phyloP scores from a whole-genome alignment of 2,329 filamentous ascomycete genomes.

The Orbilia ellipsospora region DNA sequence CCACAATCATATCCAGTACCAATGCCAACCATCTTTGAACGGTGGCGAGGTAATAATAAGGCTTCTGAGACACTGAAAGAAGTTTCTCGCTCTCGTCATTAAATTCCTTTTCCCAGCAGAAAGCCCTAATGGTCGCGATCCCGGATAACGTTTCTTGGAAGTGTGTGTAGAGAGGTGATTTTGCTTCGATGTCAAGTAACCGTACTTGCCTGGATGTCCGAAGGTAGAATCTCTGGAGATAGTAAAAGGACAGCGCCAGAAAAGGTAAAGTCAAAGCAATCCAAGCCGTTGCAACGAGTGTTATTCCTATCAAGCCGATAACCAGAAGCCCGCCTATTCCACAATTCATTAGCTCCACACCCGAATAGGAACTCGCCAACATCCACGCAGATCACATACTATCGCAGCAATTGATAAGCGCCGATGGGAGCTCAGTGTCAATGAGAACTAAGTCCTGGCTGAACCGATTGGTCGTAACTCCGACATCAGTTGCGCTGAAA shows the following conservation, averaged over 20 bases:
- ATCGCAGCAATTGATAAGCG: constrained; percentile 37
- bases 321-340: constrained; percentile 24
- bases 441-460: constrained; percentile 61
- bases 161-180: constrained; percentile 63
- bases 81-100: constrained; percentile 56
- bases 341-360: not conserved
- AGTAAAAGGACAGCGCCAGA: constrained; percentile 58
- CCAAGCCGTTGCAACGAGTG: constrained; percentile 50
- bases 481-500: constrained; percentile 61
- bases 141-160: constrained; percentile 60
- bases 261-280: constrained; percentile 59
- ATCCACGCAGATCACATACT: constrained; percentile 12
- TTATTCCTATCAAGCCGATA: constrained; percentile 28
- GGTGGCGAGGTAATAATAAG: constrained; percentile 61
- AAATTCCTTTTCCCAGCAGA: constrained; percentile 46
- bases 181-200: constrained; percentile 64
- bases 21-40: constrained; percentile 63
- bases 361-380: not conserved
- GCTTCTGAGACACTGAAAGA: constrained; percentile 61
- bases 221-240: constrained; percentile 63
- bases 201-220: constrained; percentile 65
- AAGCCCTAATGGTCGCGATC: constrained; percentile 57
- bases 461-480: constrained; percentile 62
- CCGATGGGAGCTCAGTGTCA: constrained; percentile 62
- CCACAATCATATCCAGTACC: constrained; percentile 63